Evolutionary conservation across 1,284 basidiomycete species (phyloP), one percentile per base, ranked within the genome.

Genomic region (Apiotrichum laibachii): DNA sequence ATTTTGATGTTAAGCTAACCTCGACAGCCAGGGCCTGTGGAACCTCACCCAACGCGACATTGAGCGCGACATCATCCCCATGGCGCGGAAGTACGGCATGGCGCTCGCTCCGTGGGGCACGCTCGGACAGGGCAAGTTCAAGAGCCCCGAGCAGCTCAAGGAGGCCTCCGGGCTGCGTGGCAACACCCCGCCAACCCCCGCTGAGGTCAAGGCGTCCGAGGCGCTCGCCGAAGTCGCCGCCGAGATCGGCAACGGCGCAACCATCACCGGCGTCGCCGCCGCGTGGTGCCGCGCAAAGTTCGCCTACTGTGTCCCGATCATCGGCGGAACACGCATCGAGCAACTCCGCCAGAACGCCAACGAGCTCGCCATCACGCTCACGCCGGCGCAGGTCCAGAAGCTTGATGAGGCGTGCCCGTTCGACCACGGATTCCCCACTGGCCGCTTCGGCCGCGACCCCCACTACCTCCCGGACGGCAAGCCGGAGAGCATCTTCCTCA

Each of bases 31-130:
- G 70, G 85, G 84, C 31, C 64, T 67, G 13, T 86, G 82, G 82
- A 83, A 79, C 64, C 75, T 85, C 50, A 55, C 47, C 2, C 46
- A 44, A 7, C 59, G 84, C 49, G 82, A 82, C 59, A 76, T 85
- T 55, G 85, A 85, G 73, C 78, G 83, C 15, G 84, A 86, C n/a
- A 82, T 86, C 62, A 80, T 86, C 51, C 84, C 84, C 8, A 85
- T 86, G 84, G 77, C 72, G 50, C 75, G 77, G 37, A 67, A 62
- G 56, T 80, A 81, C 53, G 80, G 81, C 52, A 76, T 81, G 77
- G 79, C 78, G 0, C 16, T 57, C 50, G 77, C 77, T 4, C 77
- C 80, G 0, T 81, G 77, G 76, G 77, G 72, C 33, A 76, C 68
- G 0, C 55, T 82, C 19, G 80, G 79, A 2, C 67, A 69, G 21